Conservation (phyloP, 2,329 filamentous ascomycete genomes). For the Tolypocladium inflatum region DNA sequence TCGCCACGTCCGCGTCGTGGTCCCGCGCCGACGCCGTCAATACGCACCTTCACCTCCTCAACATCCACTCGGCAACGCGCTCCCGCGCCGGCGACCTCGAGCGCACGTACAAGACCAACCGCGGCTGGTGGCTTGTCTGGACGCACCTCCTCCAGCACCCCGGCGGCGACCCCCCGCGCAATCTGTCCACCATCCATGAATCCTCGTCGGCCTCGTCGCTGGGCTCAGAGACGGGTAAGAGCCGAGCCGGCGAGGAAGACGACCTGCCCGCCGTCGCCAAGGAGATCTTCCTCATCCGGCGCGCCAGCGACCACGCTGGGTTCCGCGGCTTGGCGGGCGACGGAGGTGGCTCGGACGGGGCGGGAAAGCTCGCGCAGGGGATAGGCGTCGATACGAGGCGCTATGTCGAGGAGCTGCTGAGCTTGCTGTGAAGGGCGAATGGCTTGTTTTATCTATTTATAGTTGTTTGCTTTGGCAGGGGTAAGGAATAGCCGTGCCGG, state of each 20-base stretch:
- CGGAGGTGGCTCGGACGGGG: conserved; percentile 41
- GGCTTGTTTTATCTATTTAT: too few relatives aligned
- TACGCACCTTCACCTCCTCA: conserved; percentile 55
- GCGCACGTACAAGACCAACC: conserved; percentile 54
- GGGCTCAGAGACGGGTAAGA: conserved; percentile 7
- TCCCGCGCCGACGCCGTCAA: conserved; percentile 53
- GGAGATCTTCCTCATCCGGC: conserved; percentile 52
- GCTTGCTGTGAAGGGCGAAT: conserved; percentile 28
- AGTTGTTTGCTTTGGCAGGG: background rate
- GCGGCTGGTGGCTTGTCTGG: conserved; percentile 65
- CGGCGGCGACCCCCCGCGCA: conserved; percentile 7
- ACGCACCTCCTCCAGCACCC: conserved; percentile 39
- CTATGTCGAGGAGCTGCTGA: conserved; percentile 66
- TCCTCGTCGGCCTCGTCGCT: conserved; percentile 3
- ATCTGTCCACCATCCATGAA: conserved; percentile 17
- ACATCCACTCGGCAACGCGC: conserved; percentile 39
- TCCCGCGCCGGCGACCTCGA: conserved; percentile 38
- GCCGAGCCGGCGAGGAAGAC: conserved; percentile 2
- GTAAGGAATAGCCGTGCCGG: background rate
- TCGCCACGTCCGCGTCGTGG: conserved; percentile 31
- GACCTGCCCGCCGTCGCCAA: conserved; percentile 27
- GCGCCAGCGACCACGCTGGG: conserved; percentile 45
- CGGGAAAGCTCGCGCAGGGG: conserved; percentile 55
- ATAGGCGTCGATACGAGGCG: conserved; percentile 68
- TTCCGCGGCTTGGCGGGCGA: conserved; percentile 28